Evolutionary conservation across 2,329 filamentous ascomycete species (phyloP), one percentile per base, ranked within the genome.

Genomic region (Cladophialophora immunda): DNA sequence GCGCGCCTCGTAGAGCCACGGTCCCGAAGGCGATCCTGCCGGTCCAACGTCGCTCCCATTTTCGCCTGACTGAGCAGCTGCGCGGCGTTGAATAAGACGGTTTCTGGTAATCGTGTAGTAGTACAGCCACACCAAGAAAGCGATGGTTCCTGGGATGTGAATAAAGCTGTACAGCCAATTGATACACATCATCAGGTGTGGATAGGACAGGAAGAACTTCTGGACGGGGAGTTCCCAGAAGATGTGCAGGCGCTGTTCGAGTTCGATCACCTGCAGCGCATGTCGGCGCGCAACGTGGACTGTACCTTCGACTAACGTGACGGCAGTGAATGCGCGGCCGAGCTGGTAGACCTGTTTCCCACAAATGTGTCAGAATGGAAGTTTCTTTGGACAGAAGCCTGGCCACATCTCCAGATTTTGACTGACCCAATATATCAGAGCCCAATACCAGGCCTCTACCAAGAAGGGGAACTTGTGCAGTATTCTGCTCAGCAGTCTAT

Each of bases 361-460:
- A 25, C 22, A 2, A 27, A 7, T 27, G 8, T 54, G 53, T 57
- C 22, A 62, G 30, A 27, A 13, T 36, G 17, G 29, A 13, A 50
- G 22, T 50, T 25, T 15, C 45, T 9, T 32, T 64, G 25, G 25
- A 62, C 2, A 27, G 17, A 3, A 30, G 8, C 19, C 47, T 7
- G 25, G n/a, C n/a, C n/a, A n/a, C n/a, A n/a, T n/a, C n/a, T n/a
- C n/a, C n/a, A n/a, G n/a, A n/a, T 9, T 66, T 62, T n/a, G 32
- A 75, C 85, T 73, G 84, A 92, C 90, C 89, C 90, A 92, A 80
- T 92, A 92, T 58, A 92, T 89, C 69, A 92, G 79, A 2, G 88
- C 87, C 90, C 90, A 92, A 73, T 92, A 92, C 89, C 90, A 92
- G 47, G 86, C 89, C 77, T 93, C 91, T 1, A 89, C 88, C 30